Percentiles rank a stretch among this genome's conserved stretches.
Conservation (phyloP, 2,329 filamentous ascomycete species). For the Ophiostoma novo-ulmi region DNA sequence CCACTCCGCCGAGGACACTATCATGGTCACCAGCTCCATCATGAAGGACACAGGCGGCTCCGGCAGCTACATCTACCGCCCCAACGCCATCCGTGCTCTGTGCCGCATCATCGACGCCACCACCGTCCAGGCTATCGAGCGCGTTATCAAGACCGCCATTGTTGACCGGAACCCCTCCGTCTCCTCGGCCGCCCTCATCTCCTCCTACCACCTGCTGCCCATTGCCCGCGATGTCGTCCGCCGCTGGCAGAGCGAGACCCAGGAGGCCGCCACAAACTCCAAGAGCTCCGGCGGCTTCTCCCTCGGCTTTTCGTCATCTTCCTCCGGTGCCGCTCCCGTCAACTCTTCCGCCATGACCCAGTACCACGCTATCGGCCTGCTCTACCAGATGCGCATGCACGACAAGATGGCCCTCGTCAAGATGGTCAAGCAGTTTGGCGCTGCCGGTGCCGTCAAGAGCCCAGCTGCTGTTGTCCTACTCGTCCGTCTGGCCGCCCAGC, state of each 20-base stretch:
- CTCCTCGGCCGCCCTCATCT: slow-evolving; percentile 90
- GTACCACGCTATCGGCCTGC: slow-evolving; percentile 93
- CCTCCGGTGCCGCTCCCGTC: slow-evolving; percentile 58
- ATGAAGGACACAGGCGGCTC: slow-evolving; percentile 99
- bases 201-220: slow-evolving; percentile 94
- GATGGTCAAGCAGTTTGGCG: slow-evolving; percentile 99
- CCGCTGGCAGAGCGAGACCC: slow-evolving; percentile 97
- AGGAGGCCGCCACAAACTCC: slow-evolving; percentile 84
- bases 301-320: slow-evolving; percentile 86
- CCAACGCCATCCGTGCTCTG: slow-evolving; percentile 90
- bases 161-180: slow-evolving; percentile 98
- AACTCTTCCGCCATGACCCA: slow-evolving; percentile 97
- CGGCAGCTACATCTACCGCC: slow-evolving; percentile 87
- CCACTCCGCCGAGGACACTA: slow-evolving; percentile 93
- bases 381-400: slow-evolving; percentile 97
- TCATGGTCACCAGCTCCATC: slow-evolving; percentile 98
- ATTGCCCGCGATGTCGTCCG: slow-evolving; percentile 92
- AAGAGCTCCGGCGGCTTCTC: slow-evolving; percentile 89
- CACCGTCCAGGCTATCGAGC: slow-evolving; percentile 95
- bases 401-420: slow-evolving; percentile 98
- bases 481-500: slow-evolving; percentile 83
- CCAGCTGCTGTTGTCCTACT: slow-evolving; percentile 89
- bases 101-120: slow-evolving; percentile 96
- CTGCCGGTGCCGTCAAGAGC: slow-evolving; percentile 87
- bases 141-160: slow-evolving; percentile 97